Percentiles rank a stretch among this genome's conserved stretches.
Conservation (phyloP, 1,139 yeast species). For the Diutina sp. region DNA sequence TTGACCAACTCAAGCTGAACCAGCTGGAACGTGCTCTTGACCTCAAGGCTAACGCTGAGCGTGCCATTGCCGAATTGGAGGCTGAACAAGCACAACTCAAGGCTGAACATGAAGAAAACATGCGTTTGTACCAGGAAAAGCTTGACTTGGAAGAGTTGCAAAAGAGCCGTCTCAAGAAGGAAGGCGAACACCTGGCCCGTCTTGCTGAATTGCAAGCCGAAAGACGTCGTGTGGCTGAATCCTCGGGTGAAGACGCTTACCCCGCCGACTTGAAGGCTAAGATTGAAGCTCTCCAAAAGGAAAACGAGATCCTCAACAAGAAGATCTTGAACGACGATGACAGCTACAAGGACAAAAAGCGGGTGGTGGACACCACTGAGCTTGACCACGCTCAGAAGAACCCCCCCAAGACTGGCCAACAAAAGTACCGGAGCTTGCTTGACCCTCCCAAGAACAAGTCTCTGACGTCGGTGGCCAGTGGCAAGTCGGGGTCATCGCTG, state of each 20-base stretch:
- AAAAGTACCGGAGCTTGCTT: background rate
- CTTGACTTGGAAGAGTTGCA: slow-evolving; percentile 24
- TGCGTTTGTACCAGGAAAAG: slow-evolving; percentile 17
- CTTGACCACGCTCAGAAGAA: background rate
- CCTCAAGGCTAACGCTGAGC: slow-evolving; percentile 17
- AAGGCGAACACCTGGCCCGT: slow-evolving; percentile 26
- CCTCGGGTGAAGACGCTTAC: slow-evolving; percentile 13
- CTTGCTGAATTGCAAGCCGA: slow-evolving; percentile 27
- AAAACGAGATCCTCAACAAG: slow-evolving; percentile 10
- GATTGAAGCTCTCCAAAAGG: slow-evolving; percentile 24
- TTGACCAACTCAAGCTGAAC: background rate
- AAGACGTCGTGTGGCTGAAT: slow-evolving; percentile 19
- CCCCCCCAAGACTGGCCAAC: background rate
- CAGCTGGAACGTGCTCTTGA: background rate
- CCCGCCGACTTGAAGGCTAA: slow-evolving; percentile 13
- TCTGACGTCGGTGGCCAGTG: background rate
- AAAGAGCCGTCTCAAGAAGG: slow-evolving; percentile 22
- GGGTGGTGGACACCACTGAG: background rate
- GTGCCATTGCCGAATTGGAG: slow-evolving; percentile 19
- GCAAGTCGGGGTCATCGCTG: background rate
- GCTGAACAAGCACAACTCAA: slow-evolving; percentile 22
- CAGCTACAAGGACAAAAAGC: slow-evolving; percentile 6
- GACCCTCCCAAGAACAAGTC: background rate
- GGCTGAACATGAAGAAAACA: slow-evolving; percentile 20
- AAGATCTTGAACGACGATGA: slow-evolving; percentile 22